Conservation (phyloP, 257 asterid species). For the Henckelia pumila region DNA sequence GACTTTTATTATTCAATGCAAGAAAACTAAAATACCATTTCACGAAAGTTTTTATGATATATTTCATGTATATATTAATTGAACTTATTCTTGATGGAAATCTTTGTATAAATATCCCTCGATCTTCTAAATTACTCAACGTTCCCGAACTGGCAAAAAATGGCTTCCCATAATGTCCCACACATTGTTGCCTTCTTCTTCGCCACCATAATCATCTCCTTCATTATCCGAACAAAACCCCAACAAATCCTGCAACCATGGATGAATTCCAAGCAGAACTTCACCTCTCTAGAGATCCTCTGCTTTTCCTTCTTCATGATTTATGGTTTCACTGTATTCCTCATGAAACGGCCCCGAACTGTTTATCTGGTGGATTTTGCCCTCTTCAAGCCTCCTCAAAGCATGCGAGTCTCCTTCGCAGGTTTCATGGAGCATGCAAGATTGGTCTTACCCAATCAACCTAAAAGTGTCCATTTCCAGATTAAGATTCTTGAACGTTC, state of each 20-base stretch:
- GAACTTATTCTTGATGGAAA: too few relatives aligned
- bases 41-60: too few relatives aligned
- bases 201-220: conserved; percentile 7
- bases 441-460: conserved; percentile 29
- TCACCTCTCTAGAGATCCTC: conserved; percentile 28
- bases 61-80: too few relatives aligned
- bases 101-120: neutral
- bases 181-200: conserved; percentile 21
- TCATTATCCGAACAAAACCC: conserved; percentile 13
- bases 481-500: conserved; percentile 58
- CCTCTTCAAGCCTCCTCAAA: conserved; percentile 45
- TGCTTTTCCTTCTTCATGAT: conserved; percentile 29
- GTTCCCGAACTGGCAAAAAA: neutral
- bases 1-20: too few relatives aligned
- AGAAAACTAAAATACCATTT: too few relatives aligned
- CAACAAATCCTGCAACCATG: conserved; percentile 14
- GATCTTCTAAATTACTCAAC: neutral
- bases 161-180: neutral
- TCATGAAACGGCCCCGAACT: conserved; percentile 42
- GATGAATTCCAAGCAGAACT: conserved; percentile 30
- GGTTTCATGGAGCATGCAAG: conserved; percentile 46
- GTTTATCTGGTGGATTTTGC: conserved; percentile 60
- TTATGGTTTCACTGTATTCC: conserved; percentile 29
- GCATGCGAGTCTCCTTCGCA: conserved; percentile 49
- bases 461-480: conserved; percentile 51